Base-by-base conservation (phyloP, 2,329 filamentous ascomycete species). In the Decorospora gaudefroyi region DNA sequence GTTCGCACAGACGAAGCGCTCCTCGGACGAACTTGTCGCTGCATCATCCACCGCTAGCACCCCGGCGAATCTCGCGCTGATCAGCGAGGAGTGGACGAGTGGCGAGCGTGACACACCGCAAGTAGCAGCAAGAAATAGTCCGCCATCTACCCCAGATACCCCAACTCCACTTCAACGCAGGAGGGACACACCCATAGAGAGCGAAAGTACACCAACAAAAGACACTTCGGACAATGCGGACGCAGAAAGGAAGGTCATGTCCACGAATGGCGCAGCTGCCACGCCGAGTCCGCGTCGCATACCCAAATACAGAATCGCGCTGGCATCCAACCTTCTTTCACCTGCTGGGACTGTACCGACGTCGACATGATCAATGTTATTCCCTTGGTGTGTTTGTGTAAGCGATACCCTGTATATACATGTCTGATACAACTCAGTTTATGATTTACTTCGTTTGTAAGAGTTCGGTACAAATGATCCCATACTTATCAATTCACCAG, bases 1-100 rank as follows among this genome's bases (percentile, higher is more conserved):
- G 7, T 70, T 69, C 41, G 55, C 61, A 4, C 65, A 70, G 31
- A 68, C 67, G 2, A 68, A 65, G 37, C 35, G 51, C 11, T 68
- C 63, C 0, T 70, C 65, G 1, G 65, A 69, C 23, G 65, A 69
- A 4, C 52, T 70, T 1, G 62, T 68, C 3, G 62, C 61, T 11
- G 52, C 53, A 7, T 56, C 58, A 3, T 61, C 56, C 3, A 57
- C 53, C 16, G 59, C 52, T 6, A 60, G 56, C 21, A 65, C 63
- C 2, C 62, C 65, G 0, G 63, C 63, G 8, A 61, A 57, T 2
- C 34, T 42, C 11, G 28, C 47, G 2, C 13, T 48, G 4, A 48
- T 33, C 3, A 31, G 39, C 7, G 50, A 48, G 21, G 22, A 42
- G 3, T 62, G 59, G 53, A 54, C 48, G 0, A 55, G 54, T 7